Base-by-base conservation (phyloP, 441 rosid genomes). In the Arabidopsis lyrata region DNA sequence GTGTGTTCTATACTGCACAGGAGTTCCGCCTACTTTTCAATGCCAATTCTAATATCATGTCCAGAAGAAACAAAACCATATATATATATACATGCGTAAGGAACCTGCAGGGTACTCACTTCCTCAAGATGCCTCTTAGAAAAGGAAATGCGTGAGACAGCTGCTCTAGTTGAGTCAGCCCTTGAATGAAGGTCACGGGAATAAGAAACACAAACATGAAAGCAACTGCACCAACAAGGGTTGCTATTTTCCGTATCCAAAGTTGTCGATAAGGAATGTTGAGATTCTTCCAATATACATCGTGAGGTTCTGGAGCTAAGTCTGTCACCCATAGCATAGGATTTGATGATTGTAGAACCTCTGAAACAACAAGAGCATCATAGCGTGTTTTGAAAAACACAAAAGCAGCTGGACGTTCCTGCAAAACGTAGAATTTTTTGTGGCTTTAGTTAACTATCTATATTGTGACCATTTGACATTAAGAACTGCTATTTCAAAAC, bases 241-340 rank as follows among this genome's bases (percentile, higher is more conserved):
- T 84, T 61, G 92, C 86, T 68, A 93, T 75, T 76, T 76, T 90
- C 29, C 99, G 91, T 67, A 95, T 75, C 99, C 99, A 95, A 64
- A 95, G 87, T 80, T 88, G 98, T 80, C 80, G 83, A 74, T 83
- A 93, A 14, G 97, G 96, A 74, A 95, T 83, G 67, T 84, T 84
- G 62, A 95, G 92, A 82, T 90, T 95, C 84, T 86, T 83, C 99
- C 99, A 95, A 61, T 86, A 84, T 76, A 95, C 89, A 83, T 93
- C 99, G 70, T 78, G 87, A 63, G 98, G 98, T 66, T 93, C 98
- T 32, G 99, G 99, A 63, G 99, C 99, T 74, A 82, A 74, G 76
- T 95, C 84, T 12, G 92, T 83, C 72, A 87, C 98, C 99, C 99
- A 95, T 66, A 82, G 75, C 99, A 95, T 92, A 57, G 99, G 96